Evolutionary conservation across 1,284 basidiomycete species (phyloP), one percentile per base, ranked within the genome.

Genomic region (Ganoderma meredithae): DNA sequence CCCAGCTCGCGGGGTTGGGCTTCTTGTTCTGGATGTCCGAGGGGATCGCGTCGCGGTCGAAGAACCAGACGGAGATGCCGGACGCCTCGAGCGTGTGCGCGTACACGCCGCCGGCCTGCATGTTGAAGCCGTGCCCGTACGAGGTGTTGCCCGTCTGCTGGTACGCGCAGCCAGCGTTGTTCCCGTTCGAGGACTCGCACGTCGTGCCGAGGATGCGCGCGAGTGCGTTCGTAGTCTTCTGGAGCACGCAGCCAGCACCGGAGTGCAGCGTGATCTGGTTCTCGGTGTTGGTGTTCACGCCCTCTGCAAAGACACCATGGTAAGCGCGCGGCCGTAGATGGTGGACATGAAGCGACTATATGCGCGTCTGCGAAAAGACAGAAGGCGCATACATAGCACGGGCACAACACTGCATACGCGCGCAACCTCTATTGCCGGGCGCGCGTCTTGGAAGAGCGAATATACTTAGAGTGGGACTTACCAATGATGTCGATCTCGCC

Each of bases 11-110:
- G 1, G 94, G 94, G 66, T 87, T 79, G 1, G 93, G 95, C 19
- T 73, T 78, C 63, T 83, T 79, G 17, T 76, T 76, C 4, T 80
- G 81, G 77, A 96, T 89, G 78, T 97, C 94, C 6, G 71, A 61
- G 1, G 95, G 95, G 63, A 96, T 90, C 8, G 82, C 77, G 39
- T 74, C 75, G 49, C 95, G 86, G 36, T 86, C 73, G 83, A 95
- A 95, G 77, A 88, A 88, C 92, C 94, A 97, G 60, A 96, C 85
- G 62, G 83, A 85, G 78, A 97, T 90, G 6, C 92, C 94, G 7
- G 79, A 76, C 39, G 76, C 75, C 73, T 91, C 86, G 90, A 93
- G 92, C 43, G 89, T 79, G 79, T 92, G 90, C 0, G 88, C 94
- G 73, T 84, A 95, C 25, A 95, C 92, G 19, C 94, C 95, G 12